Base-by-base conservation (phyloP, 345 rosid species). In the Hibiscus mutabilis region DNA sequence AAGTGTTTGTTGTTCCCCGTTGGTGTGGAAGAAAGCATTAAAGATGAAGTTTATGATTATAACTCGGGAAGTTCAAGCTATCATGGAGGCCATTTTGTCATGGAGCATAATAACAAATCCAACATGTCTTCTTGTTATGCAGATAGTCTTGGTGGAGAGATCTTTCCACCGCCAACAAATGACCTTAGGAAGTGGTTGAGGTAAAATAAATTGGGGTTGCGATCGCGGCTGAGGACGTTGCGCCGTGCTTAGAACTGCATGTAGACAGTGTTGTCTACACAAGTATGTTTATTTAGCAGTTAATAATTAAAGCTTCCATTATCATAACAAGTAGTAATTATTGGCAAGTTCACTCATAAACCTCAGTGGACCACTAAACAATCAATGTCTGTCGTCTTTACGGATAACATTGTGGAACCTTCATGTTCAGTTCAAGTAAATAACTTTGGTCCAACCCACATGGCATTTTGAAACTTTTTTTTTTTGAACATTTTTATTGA, bases 111-210 rank as follows among this genome's bases (percentile, higher is more conserved):
- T 37, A 37, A 5, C 11, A 37, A 71, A 53, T 80, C 74, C 19
- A 76, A 75, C 35, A 70, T 76, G n/a, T 79, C 82, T 33, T 83
- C 83, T 47, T 82, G 80, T 40, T 83, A 79, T 76, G 49, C 69
- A 42, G 69, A 65, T 13, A 80, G 78, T 66, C 31, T 79, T 14
- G 86, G 82, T 18, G 84, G 77, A 37, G 84, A 84, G 70, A 57
- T 75, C 66, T 82, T 81, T 22, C 86, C 86, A 44, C 76, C 86
- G 59, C 70, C 82, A 35, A 77, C 80, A 2, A 75, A 40, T 57
- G 83, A 83, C 16, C 76, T 76, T 1, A 80, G 85, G 33, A 76
- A 72, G 75, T 81, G 84, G 85, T 73, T 80, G 80, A 83, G 85
- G 69, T 81, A 67, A 56, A 33, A 0, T 33, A 33, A 33, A 33